phyloP scores from a whole-genome alignment of 768 basidiomycete genomes.

The Serendipita indica region DNA sequence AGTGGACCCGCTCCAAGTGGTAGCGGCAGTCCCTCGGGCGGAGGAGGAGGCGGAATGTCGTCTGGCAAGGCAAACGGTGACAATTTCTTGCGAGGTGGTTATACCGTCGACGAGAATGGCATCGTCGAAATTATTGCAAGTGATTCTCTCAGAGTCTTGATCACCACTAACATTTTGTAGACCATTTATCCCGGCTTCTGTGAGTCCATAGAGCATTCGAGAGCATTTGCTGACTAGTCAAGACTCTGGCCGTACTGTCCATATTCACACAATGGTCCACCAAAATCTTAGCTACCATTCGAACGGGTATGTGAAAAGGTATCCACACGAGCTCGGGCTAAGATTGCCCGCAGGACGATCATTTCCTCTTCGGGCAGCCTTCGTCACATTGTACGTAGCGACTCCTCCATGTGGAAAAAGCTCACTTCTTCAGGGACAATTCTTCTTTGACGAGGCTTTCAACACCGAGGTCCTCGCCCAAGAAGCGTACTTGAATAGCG shows the following conservation, averaged over 20 bases:
- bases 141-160: background rate
- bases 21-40: background rate
- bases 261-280: slow-evolving; percentile 26
- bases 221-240: background rate
- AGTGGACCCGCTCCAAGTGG: background rate
- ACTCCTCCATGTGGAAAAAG: background rate
- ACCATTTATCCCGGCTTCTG: slow-evolving; percentile 27
- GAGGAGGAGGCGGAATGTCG: background rate
- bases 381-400: slow-evolving; percentile 18
- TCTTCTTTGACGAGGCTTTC: slow-evolving; percentile 28
- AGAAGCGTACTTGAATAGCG: slow-evolving; percentile 21
- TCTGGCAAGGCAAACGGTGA: slow-evolving; percentile 10
- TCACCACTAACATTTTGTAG: background rate
- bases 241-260: slow-evolving; percentile 23
- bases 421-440: slow-evolving; percentile 19
- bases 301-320: background rate
- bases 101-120: slow-evolving; percentile 22
- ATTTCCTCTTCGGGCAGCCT: slow-evolving; percentile 21
- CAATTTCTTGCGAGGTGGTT: slow-evolving; percentile 29
- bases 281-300: slow-evolving; percentile 11
- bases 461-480: slow-evolving; percentile 20
- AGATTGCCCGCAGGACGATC: slow-evolving; percentile 17
- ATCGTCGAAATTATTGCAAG: slow-evolving; percentile 21
- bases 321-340: background rate
- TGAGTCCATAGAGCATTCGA: background rate